phyloP scores from a whole-genome alignment of 495 filamentous ascomycete genomes.

The Rhypophila decipiens region DNA sequence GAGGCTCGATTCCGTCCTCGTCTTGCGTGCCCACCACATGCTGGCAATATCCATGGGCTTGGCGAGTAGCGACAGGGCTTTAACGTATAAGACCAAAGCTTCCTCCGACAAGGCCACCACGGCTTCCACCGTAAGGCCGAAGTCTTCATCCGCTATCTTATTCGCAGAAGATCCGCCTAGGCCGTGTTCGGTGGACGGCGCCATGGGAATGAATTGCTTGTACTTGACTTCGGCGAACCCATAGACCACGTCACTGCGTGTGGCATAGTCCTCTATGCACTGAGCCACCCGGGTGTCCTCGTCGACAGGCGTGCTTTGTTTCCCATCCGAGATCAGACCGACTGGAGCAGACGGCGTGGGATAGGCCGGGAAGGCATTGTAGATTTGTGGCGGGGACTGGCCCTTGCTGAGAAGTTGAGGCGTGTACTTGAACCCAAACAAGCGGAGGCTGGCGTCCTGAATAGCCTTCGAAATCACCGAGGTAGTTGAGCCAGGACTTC shows the following conservation, averaged over 20 bases:
- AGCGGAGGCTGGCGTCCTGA: conserved; percentile 81
- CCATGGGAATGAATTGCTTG: conserved; percentile 84
- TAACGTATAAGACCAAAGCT: conserved; percentile 92
- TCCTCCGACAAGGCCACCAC: conserved; percentile 86
- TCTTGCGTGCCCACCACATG: conserved; percentile 82
- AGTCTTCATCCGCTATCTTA: conserved; percentile 51
- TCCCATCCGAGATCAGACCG: conserved; percentile 61
- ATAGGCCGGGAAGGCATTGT: conserved; percentile 79
- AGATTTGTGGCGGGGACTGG: conserved; percentile 69
- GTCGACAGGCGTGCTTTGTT: conserved; percentile 54
- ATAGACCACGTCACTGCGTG: conserved; percentile 88
- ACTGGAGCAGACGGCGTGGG: conserved; percentile 53
- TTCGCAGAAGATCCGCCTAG: conserved; percentile 50
- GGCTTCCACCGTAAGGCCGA: conserved; percentile 76
- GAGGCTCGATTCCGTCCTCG: conserved; percentile 53
- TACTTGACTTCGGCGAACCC: conserved; percentile 98
- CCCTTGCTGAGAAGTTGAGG: conserved; percentile 60
- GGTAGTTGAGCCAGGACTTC: conserved; percentile 71
- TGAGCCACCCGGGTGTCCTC: conserved; percentile 76
- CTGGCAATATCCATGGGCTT: conserved; percentile 97
- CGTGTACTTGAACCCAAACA: conserved; percentile 70
- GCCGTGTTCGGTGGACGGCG: conserved; percentile 67
- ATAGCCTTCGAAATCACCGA: conserved; percentile 92
- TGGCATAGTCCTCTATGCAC: conserved; percentile 83
- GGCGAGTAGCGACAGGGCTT: conserved; percentile 78